Percentiles rank a stretch among this genome's conserved stretches.
Evolutionary conservation across 202 grass and related monocot species (phyloP).

Genomic region (Panicum virgatum): DNA sequence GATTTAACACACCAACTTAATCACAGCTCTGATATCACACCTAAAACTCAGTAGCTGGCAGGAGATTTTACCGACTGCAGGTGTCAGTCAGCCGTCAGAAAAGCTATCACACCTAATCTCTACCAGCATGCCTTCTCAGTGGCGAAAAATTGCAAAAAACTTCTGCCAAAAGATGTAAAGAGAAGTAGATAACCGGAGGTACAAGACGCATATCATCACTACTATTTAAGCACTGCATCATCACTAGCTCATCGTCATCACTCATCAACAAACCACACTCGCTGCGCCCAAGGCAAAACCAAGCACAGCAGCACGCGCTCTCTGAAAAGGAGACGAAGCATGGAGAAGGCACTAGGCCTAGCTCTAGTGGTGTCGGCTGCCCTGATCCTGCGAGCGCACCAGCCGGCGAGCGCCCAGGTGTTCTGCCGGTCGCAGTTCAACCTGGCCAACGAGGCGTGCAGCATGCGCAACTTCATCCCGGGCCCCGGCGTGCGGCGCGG

Average conservation of each 20-base stretch:
- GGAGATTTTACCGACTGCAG: background rate
- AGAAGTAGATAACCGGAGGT: slow-evolving; percentile 23
- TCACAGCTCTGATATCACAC: background rate
- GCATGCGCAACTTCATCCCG: slow-evolving; percentile 4
- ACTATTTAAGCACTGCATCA: slow-evolving; percentile 9
- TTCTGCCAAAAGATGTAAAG: background rate
- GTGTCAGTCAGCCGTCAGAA: background rate
- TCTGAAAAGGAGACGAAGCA: background rate
- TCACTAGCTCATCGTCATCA: background rate
- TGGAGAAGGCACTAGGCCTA: slow-evolving; percentile 33
- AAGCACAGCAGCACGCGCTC: background rate
- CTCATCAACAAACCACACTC: no score
- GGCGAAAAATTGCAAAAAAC: background rate
- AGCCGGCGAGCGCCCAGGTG: slow-evolving; percentile 39
- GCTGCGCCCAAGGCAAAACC: background rate
- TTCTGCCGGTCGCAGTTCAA: slow-evolving; percentile 75
- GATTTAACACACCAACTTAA: background rate
- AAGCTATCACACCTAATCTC: slow-evolving; percentile 10
- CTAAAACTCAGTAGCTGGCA: background rate
- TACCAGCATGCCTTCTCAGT: slow-evolving; percentile 3
- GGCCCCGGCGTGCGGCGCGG: background rate
- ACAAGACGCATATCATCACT: background rate
- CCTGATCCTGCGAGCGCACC: slow-evolving; percentile 20
- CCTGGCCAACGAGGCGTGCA: slow-evolving; percentile 77
- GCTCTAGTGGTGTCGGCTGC: slow-evolving; percentile 31